Percentiles rank a stretch among this genome's conserved stretches.
phyloP scores from a whole-genome alignment of 805 yeast genomes.

The Kuraishia capsulata region DNA sequence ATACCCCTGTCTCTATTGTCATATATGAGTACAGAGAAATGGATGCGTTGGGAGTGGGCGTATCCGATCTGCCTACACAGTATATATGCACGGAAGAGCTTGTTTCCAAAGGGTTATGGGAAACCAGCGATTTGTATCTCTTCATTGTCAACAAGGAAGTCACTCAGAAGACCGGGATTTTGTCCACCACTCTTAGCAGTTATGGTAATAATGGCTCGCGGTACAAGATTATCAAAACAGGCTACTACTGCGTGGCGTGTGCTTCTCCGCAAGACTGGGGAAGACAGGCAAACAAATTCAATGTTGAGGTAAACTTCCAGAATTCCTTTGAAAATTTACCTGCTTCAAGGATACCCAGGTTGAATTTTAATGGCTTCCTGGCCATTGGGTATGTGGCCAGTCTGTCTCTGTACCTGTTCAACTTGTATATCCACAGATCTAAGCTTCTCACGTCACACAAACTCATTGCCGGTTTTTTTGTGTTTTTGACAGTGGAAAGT shows the following conservation, averaged over 20 bases:
- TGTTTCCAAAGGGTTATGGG: slow-evolving; percentile 48
- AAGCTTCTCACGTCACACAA: slow-evolving; percentile 86
- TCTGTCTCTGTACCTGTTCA: slow-evolving; percentile 75
- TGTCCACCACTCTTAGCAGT: slow-evolving; percentile 43
- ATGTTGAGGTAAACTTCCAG: slow-evolving; percentile 71
- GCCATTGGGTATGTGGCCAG: slow-evolving; percentile 79
- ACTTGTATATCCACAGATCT: slow-evolving; percentile 74
- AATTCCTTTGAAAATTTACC: slow-evolving; percentile 87
- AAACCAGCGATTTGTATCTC: slow-evolving; percentile 40
- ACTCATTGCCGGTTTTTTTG: slow-evolving; percentile 79
- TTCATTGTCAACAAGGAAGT: slow-evolving; percentile 45
- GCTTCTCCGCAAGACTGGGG: slow-evolving; percentile 32
- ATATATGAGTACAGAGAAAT: slow-evolving; percentile 81
- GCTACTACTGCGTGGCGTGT: slow-evolving; percentile 87
- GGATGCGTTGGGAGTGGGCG: slow-evolving; percentile 49
- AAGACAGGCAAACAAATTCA: slow-evolving; percentile 29
- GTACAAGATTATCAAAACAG: slow-evolving; percentile 66
- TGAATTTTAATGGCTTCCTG: slow-evolving; percentile 80
- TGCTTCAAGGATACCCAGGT: slow-evolving; percentile 85
- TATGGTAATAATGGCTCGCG: slow-evolving; percentile 52
- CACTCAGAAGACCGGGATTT: slow-evolving; percentile 37
- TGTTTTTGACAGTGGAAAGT: slow-evolving; percentile 75
- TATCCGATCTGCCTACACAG: slow-evolving; percentile 32
- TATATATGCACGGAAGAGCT: slow-evolving; percentile 75
- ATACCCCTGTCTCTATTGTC: slow-evolving; percentile 49